Conservation (phyloP, 1,139 yeast species). For the Arxiozyma heterogenica region DNA sequence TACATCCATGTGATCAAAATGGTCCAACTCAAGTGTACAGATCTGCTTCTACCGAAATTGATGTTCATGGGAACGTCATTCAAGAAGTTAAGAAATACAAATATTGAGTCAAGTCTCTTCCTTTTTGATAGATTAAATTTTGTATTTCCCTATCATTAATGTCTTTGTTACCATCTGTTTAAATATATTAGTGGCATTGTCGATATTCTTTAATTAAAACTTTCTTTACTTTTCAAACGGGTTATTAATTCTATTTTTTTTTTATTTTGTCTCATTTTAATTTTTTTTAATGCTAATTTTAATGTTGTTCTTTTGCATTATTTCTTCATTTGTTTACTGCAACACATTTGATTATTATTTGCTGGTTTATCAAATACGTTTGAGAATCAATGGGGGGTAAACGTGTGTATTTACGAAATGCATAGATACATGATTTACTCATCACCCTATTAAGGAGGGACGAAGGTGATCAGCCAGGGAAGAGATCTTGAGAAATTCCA, state of each 20-base stretch:
- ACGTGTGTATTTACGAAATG: not conserved
- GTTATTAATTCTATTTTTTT: conserved; percentile 1
- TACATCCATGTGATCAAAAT: conserved; percentile 34
- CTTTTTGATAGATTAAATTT: not conserved
- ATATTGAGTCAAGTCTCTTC: conserved; percentile 14
- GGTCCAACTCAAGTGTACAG: conserved; percentile 38
- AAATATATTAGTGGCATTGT: conserved; percentile 18
- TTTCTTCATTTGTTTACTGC: not conserved
- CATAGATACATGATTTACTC: not conserved
- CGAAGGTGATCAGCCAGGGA: conserved; percentile 19
- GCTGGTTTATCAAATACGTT: conserved; percentile 14
- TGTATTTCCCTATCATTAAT: not conserved
- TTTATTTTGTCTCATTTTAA: too few species aligned
- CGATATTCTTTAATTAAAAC: conserved; percentile 8
- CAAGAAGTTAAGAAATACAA: conserved; percentile 28
- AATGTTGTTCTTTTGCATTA: not conserved
- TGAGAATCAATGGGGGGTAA: conserved; percentile 21
- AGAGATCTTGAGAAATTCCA: not conserved
- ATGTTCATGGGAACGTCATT: conserved; percentile 25
- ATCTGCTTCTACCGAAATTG: conserved; percentile 30
- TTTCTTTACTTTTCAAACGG: conserved; percentile 11
- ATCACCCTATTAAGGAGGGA: conserved; percentile 29
- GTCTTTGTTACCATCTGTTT: not conserved
- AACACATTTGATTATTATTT: not conserved
- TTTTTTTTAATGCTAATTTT: not conserved